Percentiles rank a stretch among this genome's conserved stretches.
These are phyloP conservation scores for Thalassiosira delicatula DNA, from an alignment of 352 stramenopile genomes.

Conservation along the genomic window DNA sequence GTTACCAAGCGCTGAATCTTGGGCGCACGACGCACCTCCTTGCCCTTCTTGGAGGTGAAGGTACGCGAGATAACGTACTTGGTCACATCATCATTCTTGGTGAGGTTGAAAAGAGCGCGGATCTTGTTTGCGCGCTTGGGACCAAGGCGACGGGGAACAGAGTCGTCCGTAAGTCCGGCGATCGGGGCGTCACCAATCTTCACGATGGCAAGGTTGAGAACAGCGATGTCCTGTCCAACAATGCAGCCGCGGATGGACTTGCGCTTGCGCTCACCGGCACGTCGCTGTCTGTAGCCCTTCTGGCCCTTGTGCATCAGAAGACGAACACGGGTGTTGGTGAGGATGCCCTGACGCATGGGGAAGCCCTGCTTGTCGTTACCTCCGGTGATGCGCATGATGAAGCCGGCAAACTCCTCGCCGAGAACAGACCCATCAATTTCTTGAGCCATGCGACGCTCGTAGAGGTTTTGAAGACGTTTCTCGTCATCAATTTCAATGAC, in stretches of 20 bases:
- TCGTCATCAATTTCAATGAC: constrained; percentile 99
- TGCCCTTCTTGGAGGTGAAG: constrained; percentile 99
- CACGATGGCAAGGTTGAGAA: constrained; percentile 99
- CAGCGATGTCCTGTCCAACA: constrained; percentile 97
- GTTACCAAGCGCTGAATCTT: constrained; percentile 99
- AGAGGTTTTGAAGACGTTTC: constrained; percentile 98
- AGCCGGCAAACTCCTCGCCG: constrained; percentile 99
- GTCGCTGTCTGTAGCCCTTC: constrained; percentile 93
- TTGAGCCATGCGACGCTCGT: constrained; percentile 99
- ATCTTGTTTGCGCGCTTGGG: constrained; percentile 99
- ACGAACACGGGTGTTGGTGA: constrained; percentile 97
- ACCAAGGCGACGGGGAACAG: constrained; percentile 94
- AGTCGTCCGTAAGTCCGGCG: constrained; percentile 95
- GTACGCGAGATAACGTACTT: constrained; percentile 99
- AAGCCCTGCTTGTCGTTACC: constrained; percentile 99
- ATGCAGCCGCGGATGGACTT: constrained; percentile 99
- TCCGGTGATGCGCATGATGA: constrained; percentile 97
- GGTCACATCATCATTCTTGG: constrained; percentile 98
- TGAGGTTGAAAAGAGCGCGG: constrained; percentile 99
- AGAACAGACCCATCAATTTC: constrained; percentile 98
- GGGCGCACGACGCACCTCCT: constrained; percentile 96
- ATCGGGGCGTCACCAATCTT: constrained; percentile 96
- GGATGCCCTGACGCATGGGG: constrained; percentile 99
- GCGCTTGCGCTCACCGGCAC: constrained; percentile 95
- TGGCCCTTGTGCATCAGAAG: constrained; percentile 98